Percentiles rank a stretch among this genome's conserved stretches.
Conservation (phyloP, 2,329 filamentous ascomycete species). For the Aureobasidium sp. region DNA sequence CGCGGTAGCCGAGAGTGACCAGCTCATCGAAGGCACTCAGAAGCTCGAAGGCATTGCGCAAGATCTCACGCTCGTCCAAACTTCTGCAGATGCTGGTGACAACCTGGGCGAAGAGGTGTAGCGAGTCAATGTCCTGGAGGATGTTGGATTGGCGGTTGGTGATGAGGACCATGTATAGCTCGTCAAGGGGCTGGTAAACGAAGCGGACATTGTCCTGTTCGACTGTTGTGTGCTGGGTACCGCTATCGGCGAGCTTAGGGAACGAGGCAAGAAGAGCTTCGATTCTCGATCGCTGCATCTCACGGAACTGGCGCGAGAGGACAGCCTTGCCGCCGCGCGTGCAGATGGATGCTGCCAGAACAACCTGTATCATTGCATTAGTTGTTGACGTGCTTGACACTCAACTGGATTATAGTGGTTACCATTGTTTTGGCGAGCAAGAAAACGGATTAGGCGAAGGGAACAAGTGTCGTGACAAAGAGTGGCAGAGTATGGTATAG, state of each 20-base stretch:
- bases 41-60: slow-evolving; percentile 91
- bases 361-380: slow-evolving; percentile 56
- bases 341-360: slow-evolving; percentile 97
- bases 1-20: slow-evolving; percentile 88
- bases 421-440: not conserved
- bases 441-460: not conserved
- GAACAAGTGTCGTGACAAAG: not conserved
- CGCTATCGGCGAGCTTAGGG: slow-evolving; percentile 91
- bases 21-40: slow-evolving; percentile 96
- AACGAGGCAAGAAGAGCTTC: slow-evolving; percentile 95
- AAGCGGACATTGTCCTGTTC: slow-evolving; percentile 99
- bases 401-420: no score
- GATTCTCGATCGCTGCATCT: slow-evolving; percentile 94
- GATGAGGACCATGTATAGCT: slow-evolving; percentile 99
- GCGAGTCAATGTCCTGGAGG: slow-evolving; percentile 95
- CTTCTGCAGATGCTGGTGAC: slow-evolving; percentile 95
- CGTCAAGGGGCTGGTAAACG: slow-evolving; percentile 97
- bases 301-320: slow-evolving; percentile 92
- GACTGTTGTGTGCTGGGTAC: slow-evolving; percentile 95
- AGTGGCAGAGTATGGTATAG: not conserved
- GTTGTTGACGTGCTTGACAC: not conserved
- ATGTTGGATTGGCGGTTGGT: slow-evolving; percentile 99
- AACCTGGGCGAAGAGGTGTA: slow-evolving; percentile 96
- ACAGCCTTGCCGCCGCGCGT: slow-evolving; percentile 97
- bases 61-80: slow-evolving; percentile 89